Percentiles rank a stretch among this genome's conserved stretches.
phyloP scores from a whole-genome alignment of 2,329 filamentous ascomycete species.

The Penicillium sp. region DNA sequence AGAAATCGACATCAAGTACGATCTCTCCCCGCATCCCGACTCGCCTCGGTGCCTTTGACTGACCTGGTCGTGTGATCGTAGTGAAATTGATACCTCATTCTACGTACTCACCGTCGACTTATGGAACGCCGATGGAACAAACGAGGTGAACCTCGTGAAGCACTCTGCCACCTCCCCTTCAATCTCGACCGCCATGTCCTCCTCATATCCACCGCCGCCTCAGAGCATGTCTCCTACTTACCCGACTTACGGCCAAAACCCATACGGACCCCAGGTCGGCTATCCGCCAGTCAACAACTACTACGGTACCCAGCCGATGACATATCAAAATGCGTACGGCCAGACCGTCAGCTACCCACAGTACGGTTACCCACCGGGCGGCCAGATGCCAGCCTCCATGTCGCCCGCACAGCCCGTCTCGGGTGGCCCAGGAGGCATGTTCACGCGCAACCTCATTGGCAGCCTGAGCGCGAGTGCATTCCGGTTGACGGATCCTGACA shows the following conservation, averaged over 20 bases:
- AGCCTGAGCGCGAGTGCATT: constrained; percentile 87
- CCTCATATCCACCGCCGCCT: constrained; percentile 64
- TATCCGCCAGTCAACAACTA: constrained; percentile 41
- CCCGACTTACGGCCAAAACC: constrained; percentile 37
- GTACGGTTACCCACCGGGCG: constrained; percentile 30
- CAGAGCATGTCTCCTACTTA: constrained; percentile 38
- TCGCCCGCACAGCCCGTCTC: constrained; percentile 35
- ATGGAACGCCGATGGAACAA: constrained; percentile 59
- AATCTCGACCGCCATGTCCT: constrained; percentile 76
- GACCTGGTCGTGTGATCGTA: constrained; percentile 41
- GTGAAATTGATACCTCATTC: constrained; percentile 66
- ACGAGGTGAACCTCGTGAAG: constrained; percentile 67
- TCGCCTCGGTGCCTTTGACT: background rate
- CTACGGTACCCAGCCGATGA: constrained; percentile 34
- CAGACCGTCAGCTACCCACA: constrained; percentile 34
- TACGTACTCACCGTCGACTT: constrained; percentile 69
- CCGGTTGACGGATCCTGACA: constrained; percentile 71
- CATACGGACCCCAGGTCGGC: constrained; percentile 41
- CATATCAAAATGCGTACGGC: constrained; percentile 37
- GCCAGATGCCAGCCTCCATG: constrained; percentile 37
- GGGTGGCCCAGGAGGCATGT: constrained; percentile 71
- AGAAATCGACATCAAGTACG: constrained; percentile 80
- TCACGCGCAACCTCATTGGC: constrained; percentile 90
- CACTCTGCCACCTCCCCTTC: constrained; percentile 67
- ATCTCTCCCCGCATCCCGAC: background rate